phyloP scores from a whole-genome alignment of 2,329 filamentous ascomycete species.

The Sarocladium strictum region DNA sequence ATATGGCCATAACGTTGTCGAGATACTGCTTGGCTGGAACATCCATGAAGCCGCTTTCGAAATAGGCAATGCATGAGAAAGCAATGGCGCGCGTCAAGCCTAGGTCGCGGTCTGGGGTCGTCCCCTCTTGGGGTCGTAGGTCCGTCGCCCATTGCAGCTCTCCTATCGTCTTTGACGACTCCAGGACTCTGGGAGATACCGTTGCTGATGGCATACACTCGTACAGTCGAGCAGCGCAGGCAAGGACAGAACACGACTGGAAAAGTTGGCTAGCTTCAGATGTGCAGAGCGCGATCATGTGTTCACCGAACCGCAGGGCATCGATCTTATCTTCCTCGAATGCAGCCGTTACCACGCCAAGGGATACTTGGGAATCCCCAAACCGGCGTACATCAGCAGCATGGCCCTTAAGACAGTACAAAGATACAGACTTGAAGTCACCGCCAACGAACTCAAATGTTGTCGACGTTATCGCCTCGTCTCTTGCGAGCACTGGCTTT shows the following conservation, averaged over 20 bases:
- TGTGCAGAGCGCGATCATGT: background rate
- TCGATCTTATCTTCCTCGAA: background rate
- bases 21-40: background rate
- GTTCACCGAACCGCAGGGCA: background rate
- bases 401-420: background rate
- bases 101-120: background rate
- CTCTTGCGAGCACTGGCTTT: background rate
- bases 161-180: background rate
- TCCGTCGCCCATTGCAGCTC: background rate
- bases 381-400: background rate
- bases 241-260: background rate
- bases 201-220: background rate
- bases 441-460: background rate
- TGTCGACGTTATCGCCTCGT: background rate
- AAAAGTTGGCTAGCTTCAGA: background rate
- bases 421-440: background rate
- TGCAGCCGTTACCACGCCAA: background rate
- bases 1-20: constrained; percentile 1
- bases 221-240: background rate
- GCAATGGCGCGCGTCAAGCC: background rate
- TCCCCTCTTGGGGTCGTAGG: background rate
- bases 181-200: background rate
- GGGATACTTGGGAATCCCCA: background rate
- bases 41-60: constrained; percentile 1
- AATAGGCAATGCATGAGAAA: constrained; percentile 7